A percentile compares a stretch with the other conserved stretches of the same genome.
Conservation (phyloP, 345 rosid genomes). For the Heritiera fomes region DNA sequence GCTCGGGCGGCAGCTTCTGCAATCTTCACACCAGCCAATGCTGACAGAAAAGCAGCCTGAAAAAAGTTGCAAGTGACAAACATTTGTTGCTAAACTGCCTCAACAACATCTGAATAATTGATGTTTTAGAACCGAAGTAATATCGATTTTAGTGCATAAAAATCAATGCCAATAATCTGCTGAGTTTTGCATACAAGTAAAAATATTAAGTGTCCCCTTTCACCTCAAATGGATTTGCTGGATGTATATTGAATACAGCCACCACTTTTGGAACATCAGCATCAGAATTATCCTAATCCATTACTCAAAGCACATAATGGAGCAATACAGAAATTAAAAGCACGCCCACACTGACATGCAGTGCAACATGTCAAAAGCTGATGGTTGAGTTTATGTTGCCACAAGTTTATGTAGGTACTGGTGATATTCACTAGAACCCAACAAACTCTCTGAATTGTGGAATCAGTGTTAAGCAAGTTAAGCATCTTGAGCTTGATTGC, state of each 20-base stretch:
- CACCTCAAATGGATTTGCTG: neutral
- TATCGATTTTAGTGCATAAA: neutral
- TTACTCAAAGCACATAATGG: neutral
- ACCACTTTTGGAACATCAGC: neutral
- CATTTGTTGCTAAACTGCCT: slow-evolving; percentile 2
- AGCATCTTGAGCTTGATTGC: neutral
- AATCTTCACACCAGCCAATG: slow-evolving; percentile 73
- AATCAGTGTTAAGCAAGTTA: slow-evolving; percentile 2
- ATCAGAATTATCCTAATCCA: neutral
- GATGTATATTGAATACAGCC: neutral
- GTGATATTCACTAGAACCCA: neutral
- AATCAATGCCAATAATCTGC: neutral
- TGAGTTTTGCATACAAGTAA: neutral
- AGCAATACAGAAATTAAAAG: neutral
- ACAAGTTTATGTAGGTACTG: neutral
- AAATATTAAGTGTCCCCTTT: neutral
- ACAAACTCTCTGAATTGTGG: neutral
- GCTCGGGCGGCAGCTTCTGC: slow-evolving; percentile 86
- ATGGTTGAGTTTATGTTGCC: neutral
- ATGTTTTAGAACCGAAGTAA: neutral
- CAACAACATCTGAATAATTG: neutral
- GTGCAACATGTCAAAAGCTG: neutral
- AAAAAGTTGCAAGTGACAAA: slow-evolving; percentile 19
- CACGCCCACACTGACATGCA: neutral
- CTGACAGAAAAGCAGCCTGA: slow-evolving; percentile 89